A percentile compares a stretch with the other conserved stretches of the same genome.
Evolutionary conservation across 2,329 filamentous ascomycete species (phyloP).

Genomic region (Phaeosphaeriaceae sp.): DNA sequence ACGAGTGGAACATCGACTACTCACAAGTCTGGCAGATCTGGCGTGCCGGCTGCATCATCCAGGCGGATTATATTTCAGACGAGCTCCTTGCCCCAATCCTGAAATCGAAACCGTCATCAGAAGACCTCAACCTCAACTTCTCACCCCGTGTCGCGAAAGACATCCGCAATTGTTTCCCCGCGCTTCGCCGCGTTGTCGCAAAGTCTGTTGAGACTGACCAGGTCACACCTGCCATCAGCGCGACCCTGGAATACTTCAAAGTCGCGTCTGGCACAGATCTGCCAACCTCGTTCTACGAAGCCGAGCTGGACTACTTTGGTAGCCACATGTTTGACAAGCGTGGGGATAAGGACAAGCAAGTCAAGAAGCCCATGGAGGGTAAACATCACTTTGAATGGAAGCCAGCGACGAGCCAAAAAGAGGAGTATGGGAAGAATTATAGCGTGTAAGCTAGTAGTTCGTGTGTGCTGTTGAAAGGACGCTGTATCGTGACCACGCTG

Average conservation of each 20-base stretch:
- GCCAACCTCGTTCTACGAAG: constrained; percentile 74
- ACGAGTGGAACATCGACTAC: constrained; percentile 67
- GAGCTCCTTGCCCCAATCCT: constrained; percentile 63
- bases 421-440: constrained; percentile 27
- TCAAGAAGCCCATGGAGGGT: constrained; percentile 59
- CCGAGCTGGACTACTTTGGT: constrained; percentile 75
- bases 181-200: constrained; percentile 64
- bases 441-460: too few species aligned
- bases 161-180: constrained; percentile 58
- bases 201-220: constrained; percentile 64
- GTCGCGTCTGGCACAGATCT: constrained; percentile 65
- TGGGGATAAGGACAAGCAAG: constrained; percentile 58
- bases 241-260: constrained; percentile 72
- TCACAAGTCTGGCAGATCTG: constrained; percentile 65
- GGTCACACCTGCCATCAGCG: constrained; percentile 66
- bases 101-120: constrained; percentile 36
- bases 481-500: too few species aligned
- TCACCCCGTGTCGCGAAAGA: constrained; percentile 59
- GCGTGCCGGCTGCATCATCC: constrained; percentile 75
- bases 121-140: constrained; percentile 56
- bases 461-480: too few species aligned
- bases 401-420: constrained; percentile 42
- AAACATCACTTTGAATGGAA: constrained; percentile 71
- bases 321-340: constrained; percentile 70
- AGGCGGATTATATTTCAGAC: constrained; percentile 67